These are phyloP conservation scores for Chrysosporium queenslandicum DNA, from an alignment of 2,329 filamentous ascomycete genomes.

Conservation along the genomic window DNA sequence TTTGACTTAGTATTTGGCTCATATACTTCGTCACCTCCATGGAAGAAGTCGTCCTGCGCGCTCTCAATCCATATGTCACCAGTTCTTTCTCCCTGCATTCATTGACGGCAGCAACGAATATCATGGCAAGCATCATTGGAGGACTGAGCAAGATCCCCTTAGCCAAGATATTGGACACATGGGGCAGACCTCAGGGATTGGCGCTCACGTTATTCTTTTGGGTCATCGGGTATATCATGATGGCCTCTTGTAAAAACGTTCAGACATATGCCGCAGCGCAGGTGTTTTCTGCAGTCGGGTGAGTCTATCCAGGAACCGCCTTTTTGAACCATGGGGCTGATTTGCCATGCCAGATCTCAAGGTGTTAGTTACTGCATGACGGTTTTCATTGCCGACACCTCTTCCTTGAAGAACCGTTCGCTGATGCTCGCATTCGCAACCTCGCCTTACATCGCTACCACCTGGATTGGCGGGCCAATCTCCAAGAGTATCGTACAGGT, in stretches of 20 bases:
- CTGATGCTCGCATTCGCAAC: constrained; percentile 49
- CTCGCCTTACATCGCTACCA: constrained; percentile 41
- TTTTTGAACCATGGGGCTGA: background rate
- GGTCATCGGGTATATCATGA: constrained; percentile 41
- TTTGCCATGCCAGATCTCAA: constrained; percentile 23
- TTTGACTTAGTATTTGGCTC: constrained; percentile 24
- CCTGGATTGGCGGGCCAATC: constrained; percentile 40
- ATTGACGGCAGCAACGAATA: constrained; percentile 42
- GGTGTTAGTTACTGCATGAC: constrained; percentile 47
- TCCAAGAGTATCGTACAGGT: constrained; percentile 37
- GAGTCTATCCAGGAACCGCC: background rate
- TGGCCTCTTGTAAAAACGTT: constrained; percentile 49
- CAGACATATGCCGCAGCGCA: constrained; percentile 51
- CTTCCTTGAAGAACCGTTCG: constrained; percentile 48
- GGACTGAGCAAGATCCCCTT: constrained; percentile 48
- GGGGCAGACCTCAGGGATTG: constrained; percentile 49
- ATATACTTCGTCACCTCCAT: constrained; percentile 29
- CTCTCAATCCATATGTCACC: constrained; percentile 37
- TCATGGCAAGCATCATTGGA: constrained; percentile 45
- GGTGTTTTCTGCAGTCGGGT: constrained; percentile 51
- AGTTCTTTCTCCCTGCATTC: constrained; percentile 45
- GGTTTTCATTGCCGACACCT: constrained; percentile 54
- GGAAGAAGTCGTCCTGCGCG: constrained; percentile 26
- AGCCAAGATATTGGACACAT: constrained; percentile 51
- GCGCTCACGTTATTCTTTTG: constrained; percentile 34